phyloP scores from a whole-genome alignment of 1,284 basidiomycete species.

The Austroboletus niveus region DNA sequence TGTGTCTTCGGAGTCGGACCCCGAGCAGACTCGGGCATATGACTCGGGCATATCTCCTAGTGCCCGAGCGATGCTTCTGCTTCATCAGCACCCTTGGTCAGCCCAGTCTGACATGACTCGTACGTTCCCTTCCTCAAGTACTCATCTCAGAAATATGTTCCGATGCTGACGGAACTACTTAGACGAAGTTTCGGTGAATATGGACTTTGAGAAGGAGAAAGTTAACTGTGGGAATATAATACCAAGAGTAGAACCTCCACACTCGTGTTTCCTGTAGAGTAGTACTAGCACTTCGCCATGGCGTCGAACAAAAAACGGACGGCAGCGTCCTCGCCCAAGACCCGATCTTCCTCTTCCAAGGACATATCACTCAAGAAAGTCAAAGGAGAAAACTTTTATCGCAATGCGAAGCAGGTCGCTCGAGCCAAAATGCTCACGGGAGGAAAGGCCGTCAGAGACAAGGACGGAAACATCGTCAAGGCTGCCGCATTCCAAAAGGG shows the following conservation, averaged over 20 bases:
- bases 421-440: constrained; percentile 89
- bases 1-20: too few species aligned
- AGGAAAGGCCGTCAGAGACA: constrained; percentile 85
- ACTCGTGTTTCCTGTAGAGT: too few species aligned
- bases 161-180: too few species aligned
- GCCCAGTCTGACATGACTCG: not conserved
- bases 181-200: too few species aligned
- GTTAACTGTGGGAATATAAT: not conserved
- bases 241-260: not conserved
- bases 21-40: not conserved
- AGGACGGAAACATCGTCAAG: constrained; percentile 86
- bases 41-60: not conserved
- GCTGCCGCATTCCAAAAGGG: constrained; percentile 93
- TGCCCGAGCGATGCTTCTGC: not conserved
- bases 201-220: too few species aligned
- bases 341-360: constrained; percentile 51
- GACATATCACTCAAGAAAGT: constrained; percentile 64
- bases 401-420: constrained; percentile 82
- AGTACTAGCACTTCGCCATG: constrained; percentile 39
- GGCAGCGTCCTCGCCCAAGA: constrained; percentile 42
- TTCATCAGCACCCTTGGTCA: constrained; percentile 9
- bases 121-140: too few species aligned
- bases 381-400: constrained; percentile 92
- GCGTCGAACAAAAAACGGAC: constrained; percentile 49
- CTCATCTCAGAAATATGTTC: too few species aligned